Evolutionary conservation across 2,329 filamentous ascomycete species (phyloP).

Genomic region (Dothideomycetes sp.): DNA sequence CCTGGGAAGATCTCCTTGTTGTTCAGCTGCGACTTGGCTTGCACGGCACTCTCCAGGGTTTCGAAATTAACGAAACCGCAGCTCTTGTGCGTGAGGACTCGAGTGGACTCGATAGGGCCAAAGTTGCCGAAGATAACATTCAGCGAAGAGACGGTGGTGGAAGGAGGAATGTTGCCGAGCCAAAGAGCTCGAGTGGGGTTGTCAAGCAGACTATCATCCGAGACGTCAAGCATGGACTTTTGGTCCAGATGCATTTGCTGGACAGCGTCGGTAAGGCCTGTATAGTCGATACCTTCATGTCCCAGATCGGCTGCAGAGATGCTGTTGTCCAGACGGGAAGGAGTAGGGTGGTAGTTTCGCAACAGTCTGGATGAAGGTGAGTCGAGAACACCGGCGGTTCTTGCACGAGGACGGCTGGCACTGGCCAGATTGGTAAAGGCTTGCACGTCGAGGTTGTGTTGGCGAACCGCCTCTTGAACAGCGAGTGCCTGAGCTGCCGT

Average conservation of each 20-base stretch:
- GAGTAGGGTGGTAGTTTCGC: conserved; percentile 67
- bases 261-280: conserved; percentile 71
- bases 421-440: conserved; percentile 81
- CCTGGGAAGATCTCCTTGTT: conserved; percentile 98
- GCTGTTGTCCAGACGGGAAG: conserved; percentile 64
- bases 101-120: conserved; percentile 79
- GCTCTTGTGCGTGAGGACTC: conserved; percentile 96
- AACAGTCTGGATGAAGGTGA: conserved; percentile 56
- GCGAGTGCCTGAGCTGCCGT: conserved; percentile 49
- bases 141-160: conserved; percentile 88
- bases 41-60: conserved; percentile 77
- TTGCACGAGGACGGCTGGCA: conserved; percentile 72
- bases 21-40: conserved; percentile 79
- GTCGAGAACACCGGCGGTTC: conserved; percentile 86
- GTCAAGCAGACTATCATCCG: conserved; percentile 73
- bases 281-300: conserved; percentile 67
- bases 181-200: conserved; percentile 88
- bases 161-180: conserved; percentile 95
- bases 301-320: conserved; percentile 68
- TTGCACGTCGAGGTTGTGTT: conserved; percentile 88
- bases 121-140: conserved; percentile 94
- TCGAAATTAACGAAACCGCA: conserved; percentile 99
- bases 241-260: conserved; percentile 67
- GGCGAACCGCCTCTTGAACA: conserved; percentile 66
- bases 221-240: conserved; percentile 54